These are phyloP conservation scores for Pulveroboletus sp. DNA, from an alignment of 768 basidiomycete genomes.

Conservation along the genomic window DNA sequence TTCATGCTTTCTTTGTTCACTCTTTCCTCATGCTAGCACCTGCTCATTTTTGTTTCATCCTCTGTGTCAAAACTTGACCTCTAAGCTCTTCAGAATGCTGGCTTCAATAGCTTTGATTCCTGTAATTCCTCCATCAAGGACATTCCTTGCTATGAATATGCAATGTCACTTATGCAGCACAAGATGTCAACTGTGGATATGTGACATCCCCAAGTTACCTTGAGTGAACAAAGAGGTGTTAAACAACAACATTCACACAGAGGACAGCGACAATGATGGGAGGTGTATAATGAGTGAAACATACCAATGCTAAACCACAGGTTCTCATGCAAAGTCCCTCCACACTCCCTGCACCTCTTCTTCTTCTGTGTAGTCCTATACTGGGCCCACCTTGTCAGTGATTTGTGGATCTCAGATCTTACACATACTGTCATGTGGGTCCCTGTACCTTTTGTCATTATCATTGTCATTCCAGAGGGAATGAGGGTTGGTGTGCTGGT, in stretches of 20 bases:
- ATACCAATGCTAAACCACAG: conserved; percentile 29
- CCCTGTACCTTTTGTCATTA: conserved; percentile 38
- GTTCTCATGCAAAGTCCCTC: conserved; percentile 34
- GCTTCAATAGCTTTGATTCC: conserved; percentile 30
- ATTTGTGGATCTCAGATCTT: conserved; percentile 45
- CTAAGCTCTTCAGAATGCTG: conserved; percentile 22
- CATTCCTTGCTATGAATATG: background rate
- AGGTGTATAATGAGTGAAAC: background rate
- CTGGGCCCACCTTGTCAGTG: conserved; percentile 39
- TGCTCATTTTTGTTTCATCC: background rate
- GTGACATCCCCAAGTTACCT: conserved; percentile 24
- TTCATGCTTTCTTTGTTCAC: too few species aligned
- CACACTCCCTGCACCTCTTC: conserved; percentile 48
- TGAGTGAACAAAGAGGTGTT: background rate
- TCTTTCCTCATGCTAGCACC: background rate
- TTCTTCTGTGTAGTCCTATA: conserved; percentile 64
- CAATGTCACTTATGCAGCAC: conserved; percentile 25
- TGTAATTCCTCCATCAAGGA: conserved; percentile 4
- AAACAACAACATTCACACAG: too few species aligned
- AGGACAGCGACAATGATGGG: too few species aligned
- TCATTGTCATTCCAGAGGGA: too few species aligned
- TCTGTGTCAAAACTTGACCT: conserved; percentile 16
- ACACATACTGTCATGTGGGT: conserved; percentile 37
- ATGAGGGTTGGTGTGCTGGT: too few species aligned
- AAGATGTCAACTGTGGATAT: conserved; percentile 30